These are phyloP conservation scores for Grifola frondosa DNA, from an alignment of 1,284 basidiomycete species.

Conservation along the genomic window DNA sequence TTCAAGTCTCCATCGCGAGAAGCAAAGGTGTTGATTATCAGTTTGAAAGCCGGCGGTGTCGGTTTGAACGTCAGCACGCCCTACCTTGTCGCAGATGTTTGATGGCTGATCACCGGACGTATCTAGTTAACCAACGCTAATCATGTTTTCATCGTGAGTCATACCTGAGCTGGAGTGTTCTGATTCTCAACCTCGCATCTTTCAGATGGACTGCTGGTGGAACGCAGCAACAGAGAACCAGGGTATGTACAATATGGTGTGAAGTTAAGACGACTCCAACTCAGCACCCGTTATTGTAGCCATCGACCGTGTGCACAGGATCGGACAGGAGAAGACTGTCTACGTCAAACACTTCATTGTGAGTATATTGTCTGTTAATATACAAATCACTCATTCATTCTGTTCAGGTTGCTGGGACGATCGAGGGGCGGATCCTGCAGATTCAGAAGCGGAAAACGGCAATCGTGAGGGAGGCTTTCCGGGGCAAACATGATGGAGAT, in stretches of 20 bases:
- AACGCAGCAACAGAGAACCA: slow-evolving; percentile 89
- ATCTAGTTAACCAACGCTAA: slow-evolving; percentile 76
- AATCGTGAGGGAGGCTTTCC: slow-evolving; percentile 79
- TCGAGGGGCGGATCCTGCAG: slow-evolving; percentile 79
- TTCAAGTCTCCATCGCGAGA: slow-evolving; percentile 69
- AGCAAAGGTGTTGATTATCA: slow-evolving; percentile 83
- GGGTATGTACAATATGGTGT: slow-evolving; percentile 47
- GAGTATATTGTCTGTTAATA: slow-evolving; percentile 27
- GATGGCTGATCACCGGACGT: slow-evolving; percentile 1
- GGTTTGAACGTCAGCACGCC: slow-evolving; percentile 70
- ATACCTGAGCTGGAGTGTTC: background rate
- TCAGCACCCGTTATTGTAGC: slow-evolving; percentile 40
- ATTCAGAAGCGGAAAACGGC: slow-evolving; percentile 91
- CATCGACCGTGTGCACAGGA: slow-evolving; percentile 78
- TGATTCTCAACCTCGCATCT: slow-evolving; percentile 7
- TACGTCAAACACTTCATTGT: slow-evolving; percentile 92
- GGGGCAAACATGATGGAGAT: slow-evolving; percentile 49
- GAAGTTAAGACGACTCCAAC: slow-evolving; percentile 25
- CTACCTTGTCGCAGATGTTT: background rate
- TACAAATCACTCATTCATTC: background rate
- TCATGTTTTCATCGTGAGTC: slow-evolving; percentile 81
- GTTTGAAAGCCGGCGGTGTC: slow-evolving; percentile 92
- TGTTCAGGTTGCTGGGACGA: slow-evolving; percentile 62
- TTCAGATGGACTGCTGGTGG: slow-evolving; percentile 95
- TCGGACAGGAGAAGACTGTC: slow-evolving; percentile 84